A percentile compares a stretch with the other conserved stretches of the same genome.
phyloP scores from a whole-genome alignment of 2,329 filamentous ascomycete genomes.

The Pseudopyricularia cyperi region DNA sequence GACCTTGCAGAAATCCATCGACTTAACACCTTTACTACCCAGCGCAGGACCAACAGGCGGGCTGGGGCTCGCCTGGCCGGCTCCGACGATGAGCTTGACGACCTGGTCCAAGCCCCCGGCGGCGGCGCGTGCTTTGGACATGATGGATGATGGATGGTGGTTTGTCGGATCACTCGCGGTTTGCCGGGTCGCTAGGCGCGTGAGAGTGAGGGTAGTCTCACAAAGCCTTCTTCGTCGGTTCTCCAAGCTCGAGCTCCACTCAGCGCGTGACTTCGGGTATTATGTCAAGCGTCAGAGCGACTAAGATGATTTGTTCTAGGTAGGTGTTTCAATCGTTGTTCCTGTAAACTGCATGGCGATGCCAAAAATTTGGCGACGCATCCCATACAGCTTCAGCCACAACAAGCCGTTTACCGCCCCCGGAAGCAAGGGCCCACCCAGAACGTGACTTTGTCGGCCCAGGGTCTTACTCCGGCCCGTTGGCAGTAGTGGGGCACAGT shows the following conservation, averaged over 20 bases:
- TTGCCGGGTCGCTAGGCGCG: not conserved
- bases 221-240: not conserved
- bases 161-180: too few relatives aligned
- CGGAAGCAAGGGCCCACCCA: not conserved
- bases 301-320: not conserved
- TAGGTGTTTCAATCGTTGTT: not conserved
- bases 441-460: not conserved
- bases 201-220: not conserved
- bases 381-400: not conserved
- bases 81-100: conserved; percentile 95
- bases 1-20: conserved; percentile 99
- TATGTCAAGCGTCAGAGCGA: too few relatives aligned
- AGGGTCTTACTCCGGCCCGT: not conserved
- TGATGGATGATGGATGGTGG: conserved; percentile 11
- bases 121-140: conserved; percentile 37
- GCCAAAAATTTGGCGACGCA: not conserved
- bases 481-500: not conserved
- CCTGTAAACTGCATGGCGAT: not conserved
- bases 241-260: not conserved
- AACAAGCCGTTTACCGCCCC: not conserved
- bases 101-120: conserved; percentile 49
- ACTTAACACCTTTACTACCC: conserved; percentile 96
- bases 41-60: conserved; percentile 93
- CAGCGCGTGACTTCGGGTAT: not conserved
- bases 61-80: conserved; percentile 86